Conservation (phyloP, 2,329 filamentous ascomycete species). For the Exophiala bonariae region DNA sequence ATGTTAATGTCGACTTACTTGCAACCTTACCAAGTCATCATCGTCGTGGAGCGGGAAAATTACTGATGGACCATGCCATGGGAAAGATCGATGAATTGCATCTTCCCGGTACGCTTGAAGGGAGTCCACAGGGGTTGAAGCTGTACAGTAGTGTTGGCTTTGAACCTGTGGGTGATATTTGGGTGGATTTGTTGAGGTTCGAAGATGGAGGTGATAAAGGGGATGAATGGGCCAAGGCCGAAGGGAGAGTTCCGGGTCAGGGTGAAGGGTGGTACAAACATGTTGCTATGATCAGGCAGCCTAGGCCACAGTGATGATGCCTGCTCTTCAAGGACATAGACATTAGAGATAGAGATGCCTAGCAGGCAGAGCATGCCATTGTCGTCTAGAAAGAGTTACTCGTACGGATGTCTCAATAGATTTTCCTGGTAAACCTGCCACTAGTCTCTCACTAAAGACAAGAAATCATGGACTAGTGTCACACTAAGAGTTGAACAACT, state of each 20-base stretch:
- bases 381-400: no score
- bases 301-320: no score
- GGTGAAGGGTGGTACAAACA: conserved; percentile 12
- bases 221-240: conserved; percentile 8
- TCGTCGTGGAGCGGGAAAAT: conserved; percentile 14
- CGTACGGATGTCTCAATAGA: no score
- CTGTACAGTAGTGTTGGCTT: conserved; percentile 18
- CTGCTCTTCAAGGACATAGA: no score
- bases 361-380: no score
- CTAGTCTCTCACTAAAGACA: no score
- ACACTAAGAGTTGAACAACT: no score
- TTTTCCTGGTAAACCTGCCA: no score
- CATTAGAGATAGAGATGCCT: no score
- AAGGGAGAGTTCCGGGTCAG: background rate
- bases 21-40: conserved; percentile 14
- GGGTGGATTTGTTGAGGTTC: conserved; percentile 16
- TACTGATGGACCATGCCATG: conserved; percentile 13
- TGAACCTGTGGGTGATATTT: conserved; percentile 4
- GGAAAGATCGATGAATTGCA: conserved; percentile 9
- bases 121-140: conserved; percentile 10
- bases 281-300: conserved; percentile 13
- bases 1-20: conserved; percentile 19
- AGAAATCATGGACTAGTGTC: no score
- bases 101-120: conserved; percentile 13
- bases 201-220: conserved; percentile 12